Evolutionary conservation across 495 filamentous ascomycete species (phyloP), one percentile per base, ranked within the genome.

Genomic region (Cercophora sp.): DNA sequence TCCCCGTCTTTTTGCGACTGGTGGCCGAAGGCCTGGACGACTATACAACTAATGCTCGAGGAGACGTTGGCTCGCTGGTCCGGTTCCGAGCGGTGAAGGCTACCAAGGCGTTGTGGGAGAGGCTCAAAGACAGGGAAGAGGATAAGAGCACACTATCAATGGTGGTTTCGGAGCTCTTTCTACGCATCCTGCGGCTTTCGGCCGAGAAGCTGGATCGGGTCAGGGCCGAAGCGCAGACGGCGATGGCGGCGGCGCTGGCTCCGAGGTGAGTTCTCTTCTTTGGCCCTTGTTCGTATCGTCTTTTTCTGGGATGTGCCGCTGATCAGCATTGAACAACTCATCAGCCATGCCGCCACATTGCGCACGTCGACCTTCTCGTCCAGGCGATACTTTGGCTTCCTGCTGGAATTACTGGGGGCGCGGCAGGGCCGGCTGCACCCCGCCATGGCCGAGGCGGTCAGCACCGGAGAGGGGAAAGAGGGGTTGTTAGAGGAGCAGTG

Each of bases 131-230:
- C 52, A 48, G 40, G 22, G 56, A 29, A 52, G 43, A 24, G 8
- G 40, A 31, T 4, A 40, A 50, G 29, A 40, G 48, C 16, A 23
- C 1, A n/a, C 18, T 10, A 23, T 13, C 44, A 2, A 36, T 54
- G 37, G 26, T 63, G 10, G 62, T 70, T 6, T 53, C 58, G 1
- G 48, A 27, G 5, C 55, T 77, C 10, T 71, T 76, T 48, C 56
- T 72, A 9, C 65, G 68, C 35, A 70, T 96, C 8, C 74, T 85
- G 41, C 77, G 90, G 9, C 70, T 96, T 22, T 83, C 88, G 18
- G 79, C 85, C 0, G 93, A 97, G 67, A 95, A 94, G 64, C 76
- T 96, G 4, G 93, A 98, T 63, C 86, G 89, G 52, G 82, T 97
- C 25, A 81, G 93, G 31, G 65, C 79, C 2, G 80, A 84, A 59